Percentiles rank a stretch among this genome's conserved stretches.
These are phyloP conservation scores for Boletellus ananiceps DNA, from an alignment of 768 basidiomycete species.

Conservation along the genomic window DNA sequence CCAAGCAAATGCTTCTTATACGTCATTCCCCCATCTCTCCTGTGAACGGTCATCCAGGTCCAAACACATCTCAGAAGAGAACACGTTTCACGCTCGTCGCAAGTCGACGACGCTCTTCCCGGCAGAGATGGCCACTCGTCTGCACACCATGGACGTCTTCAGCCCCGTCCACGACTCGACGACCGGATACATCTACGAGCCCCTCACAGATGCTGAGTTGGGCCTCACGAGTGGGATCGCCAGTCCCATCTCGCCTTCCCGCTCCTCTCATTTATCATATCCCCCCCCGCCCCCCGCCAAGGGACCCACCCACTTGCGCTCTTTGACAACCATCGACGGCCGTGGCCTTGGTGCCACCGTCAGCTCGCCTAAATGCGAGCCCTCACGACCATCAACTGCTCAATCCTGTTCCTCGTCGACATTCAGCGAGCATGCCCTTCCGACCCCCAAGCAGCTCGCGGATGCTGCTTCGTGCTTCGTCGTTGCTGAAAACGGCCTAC, in stretches of 20 bases:
- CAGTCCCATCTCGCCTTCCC: slow-evolving; percentile 15
- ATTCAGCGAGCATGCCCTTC: slow-evolving; percentile 45
- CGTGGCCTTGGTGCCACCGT: slow-evolving; percentile 1
- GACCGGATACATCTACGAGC: slow-evolving; percentile 25
- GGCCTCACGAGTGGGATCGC: slow-evolving; percentile 10
- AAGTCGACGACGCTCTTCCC: slow-evolving; percentile 33
- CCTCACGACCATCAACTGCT: slow-evolving; percentile 15
- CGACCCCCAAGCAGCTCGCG: slow-evolving; percentile 52
- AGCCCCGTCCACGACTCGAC: slow-evolving; percentile 20
- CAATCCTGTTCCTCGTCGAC: slow-evolving; percentile 9
- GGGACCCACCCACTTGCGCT: slow-evolving; percentile 19
- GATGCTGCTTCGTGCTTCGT: slow-evolving; percentile 61
- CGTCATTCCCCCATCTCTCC: slow-evolving; percentile 24
- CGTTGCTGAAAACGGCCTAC: slow-evolving; percentile 61
- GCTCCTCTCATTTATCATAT: slow-evolving; percentile 8
- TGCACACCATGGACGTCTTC: slow-evolving; percentile 31
- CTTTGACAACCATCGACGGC: slow-evolving; percentile 20
- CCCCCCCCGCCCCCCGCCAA: slow-evolving; percentile 5
- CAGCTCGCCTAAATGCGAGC: slow-evolving; percentile 3
- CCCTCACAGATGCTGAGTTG: slow-evolving; percentile 28
- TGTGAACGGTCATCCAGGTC: slow-evolving; percentile 22
- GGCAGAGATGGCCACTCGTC: slow-evolving; percentile 22
- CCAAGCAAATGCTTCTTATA: slow-evolving; percentile 22
- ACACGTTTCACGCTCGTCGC: slow-evolving; percentile 34
- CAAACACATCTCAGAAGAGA: slow-evolving; percentile 27